Conservation (phyloP, 441 rosid species). For the Erodium trifolium region DNA sequence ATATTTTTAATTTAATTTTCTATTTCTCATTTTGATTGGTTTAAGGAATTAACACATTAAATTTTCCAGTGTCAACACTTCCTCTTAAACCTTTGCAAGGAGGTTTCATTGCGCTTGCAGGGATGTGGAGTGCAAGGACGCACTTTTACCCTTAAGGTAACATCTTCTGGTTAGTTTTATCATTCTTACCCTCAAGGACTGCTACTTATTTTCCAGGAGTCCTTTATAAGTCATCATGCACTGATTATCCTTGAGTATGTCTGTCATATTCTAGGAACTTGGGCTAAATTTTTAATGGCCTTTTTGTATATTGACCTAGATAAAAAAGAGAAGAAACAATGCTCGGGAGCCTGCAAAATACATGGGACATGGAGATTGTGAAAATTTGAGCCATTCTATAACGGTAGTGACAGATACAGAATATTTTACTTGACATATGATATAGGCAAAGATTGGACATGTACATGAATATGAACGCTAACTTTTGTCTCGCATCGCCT, state of each 20-base stretch:
- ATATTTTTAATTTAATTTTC: slow-evolving; percentile 7
- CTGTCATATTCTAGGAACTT: slow-evolving; percentile 6
- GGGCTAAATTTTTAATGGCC: slow-evolving; percentile 11
- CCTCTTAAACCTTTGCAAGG: slow-evolving; percentile 75
- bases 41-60: slow-evolving; percentile 14
- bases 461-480: slow-evolving; percentile 7
- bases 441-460: not conserved
- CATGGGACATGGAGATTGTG: slow-evolving; percentile 91
- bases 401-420: slow-evolving; percentile 39
- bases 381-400: slow-evolving; percentile 72
- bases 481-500: not conserved
- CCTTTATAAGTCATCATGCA: not conserved
- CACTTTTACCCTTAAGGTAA: slow-evolving; percentile 78
- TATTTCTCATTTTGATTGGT: slow-evolving; percentile 4
- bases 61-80: slow-evolving; percentile 57
- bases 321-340: slow-evolving; percentile 72
- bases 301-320: slow-evolving; percentile 34
- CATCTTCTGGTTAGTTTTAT: slow-evolving; percentile 6
- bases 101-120: slow-evolving; percentile 76
- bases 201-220: slow-evolving; percentile 1
- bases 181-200: not conserved
- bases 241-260: not conserved
- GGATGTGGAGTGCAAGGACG: slow-evolving; percentile 83
- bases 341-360: slow-evolving; percentile 76
- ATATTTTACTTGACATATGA: slow-evolving; percentile 10